Conservation (phyloP, 768 basidiomycete genomes). For the Rhodotorula kratochvilovae region DNA sequence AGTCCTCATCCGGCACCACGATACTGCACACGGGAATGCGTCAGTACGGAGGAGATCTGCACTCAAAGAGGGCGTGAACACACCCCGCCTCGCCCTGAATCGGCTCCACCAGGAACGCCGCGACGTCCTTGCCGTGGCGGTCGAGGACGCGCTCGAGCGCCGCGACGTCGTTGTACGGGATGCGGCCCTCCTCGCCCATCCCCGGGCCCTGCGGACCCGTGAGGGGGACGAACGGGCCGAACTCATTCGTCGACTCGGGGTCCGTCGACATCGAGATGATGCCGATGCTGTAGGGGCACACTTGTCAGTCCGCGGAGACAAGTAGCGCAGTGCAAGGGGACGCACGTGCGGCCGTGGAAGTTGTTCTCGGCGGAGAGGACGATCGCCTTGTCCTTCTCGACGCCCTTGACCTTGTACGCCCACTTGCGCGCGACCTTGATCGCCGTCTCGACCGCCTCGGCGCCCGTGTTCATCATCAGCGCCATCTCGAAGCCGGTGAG, state of each 20-base stretch:
- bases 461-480: conserved; percentile 97
- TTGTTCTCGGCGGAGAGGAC: conserved; percentile 81
- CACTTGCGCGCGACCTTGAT: conserved; percentile 94
- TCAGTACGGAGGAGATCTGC: conserved; percentile 56
- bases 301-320: not conserved
- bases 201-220: conserved; percentile 71
- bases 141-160: conserved; percentile 83
- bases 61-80: no score
- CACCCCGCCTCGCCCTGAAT: conserved; percentile 94
- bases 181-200: conserved; percentile 54
- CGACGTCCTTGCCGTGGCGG: conserved; percentile 71
- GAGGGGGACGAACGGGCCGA: conserved; percentile 81
- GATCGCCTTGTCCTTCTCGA: conserved; percentile 74
- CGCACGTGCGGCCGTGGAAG: conserved; percentile 83
- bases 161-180: conserved; percentile 75
- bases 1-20: conserved; percentile 82
- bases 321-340: conserved; percentile 49
- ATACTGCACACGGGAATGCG: conserved; percentile 56
- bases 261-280: conserved; percentile 81
- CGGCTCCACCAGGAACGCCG: conserved; percentile 92
- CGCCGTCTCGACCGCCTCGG: conserved; percentile 96
- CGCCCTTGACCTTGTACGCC: conserved; percentile 81
- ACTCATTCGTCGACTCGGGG: conserved; percentile 76
- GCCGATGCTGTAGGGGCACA: conserved; percentile 11
- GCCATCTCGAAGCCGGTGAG: conserved; percentile 62